These are phyloP conservation scores for Colletotrichum sp. DNA, from an alignment of 2,329 filamentous ascomycete genomes.

Conservation along the genomic window DNA sequence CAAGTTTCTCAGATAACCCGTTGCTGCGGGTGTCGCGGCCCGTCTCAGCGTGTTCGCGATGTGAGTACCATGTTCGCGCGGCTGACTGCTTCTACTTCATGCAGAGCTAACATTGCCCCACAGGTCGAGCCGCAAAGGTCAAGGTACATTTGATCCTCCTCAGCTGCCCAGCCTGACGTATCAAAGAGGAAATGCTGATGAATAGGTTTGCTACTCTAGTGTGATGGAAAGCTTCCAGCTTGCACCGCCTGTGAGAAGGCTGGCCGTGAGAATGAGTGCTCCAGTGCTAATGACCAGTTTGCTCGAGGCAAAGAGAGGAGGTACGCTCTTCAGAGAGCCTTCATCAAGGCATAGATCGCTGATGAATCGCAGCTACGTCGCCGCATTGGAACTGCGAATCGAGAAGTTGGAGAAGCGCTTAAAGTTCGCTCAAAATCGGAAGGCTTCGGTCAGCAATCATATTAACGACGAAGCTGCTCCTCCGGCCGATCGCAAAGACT, in stretches of 20 bases:
- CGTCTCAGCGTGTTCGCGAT: slow-evolving; percentile 81
- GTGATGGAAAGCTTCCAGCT: slow-evolving; percentile 93
- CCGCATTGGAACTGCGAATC: slow-evolving; percentile 88
- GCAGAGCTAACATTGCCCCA: slow-evolving; percentile 16
- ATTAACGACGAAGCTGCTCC: slow-evolving; percentile 54
- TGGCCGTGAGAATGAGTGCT: slow-evolving; percentile 85
- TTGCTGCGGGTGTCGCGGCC: slow-evolving; percentile 77
- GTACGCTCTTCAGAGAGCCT: slow-evolving; percentile 39
- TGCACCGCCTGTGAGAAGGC: slow-evolving; percentile 96
- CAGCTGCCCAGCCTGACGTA: background rate
- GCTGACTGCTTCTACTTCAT: slow-evolving; percentile 19
- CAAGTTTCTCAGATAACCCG: slow-evolving; percentile 59
- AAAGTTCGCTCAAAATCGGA: slow-evolving; percentile 71
- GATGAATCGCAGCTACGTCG: slow-evolving; percentile 73
- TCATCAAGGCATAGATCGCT: slow-evolving; percentile 18
- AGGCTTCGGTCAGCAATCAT: slow-evolving; percentile 71
- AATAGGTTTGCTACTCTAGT: slow-evolving; percentile 50
- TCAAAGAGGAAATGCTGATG: background rate
- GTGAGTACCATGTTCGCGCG: slow-evolving; percentile 42
- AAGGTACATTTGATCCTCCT: slow-evolving; percentile 59
- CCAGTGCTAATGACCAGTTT: slow-evolving; percentile 94
- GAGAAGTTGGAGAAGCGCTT: slow-evolving; percentile 86
- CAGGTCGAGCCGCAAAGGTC: slow-evolving; percentile 87
- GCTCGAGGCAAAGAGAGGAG: slow-evolving; percentile 94
- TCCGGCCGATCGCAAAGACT: slow-evolving; percentile 60